Evolutionary conservation across 257 asterid species (phyloP), one percentile per base, ranked within the genome.

Genomic region (Primulina tabacum): DNA sequence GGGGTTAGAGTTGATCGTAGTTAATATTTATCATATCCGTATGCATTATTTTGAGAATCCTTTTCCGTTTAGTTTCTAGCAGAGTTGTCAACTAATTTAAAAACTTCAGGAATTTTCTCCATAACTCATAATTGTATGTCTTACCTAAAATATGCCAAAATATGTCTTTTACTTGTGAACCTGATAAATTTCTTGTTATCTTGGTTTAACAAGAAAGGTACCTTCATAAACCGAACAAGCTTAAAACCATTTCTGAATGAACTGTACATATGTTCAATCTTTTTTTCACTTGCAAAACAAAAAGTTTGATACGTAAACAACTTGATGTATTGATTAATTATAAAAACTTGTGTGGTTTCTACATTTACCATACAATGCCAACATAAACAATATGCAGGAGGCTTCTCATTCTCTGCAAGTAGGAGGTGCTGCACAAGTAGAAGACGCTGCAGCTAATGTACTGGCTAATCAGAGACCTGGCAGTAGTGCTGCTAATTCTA

Each of bases 351-450:
- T 35, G 43, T 35, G 43, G 11, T 8, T 35, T 35, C 57, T 16
- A 50, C 57, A 50, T 50, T 43, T 43, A 43, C 57, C 57, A 21
- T 32, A 1, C 62, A 52, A 68, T 55, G 21, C 59, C 35, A 67
- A 70, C 56, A 37, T 47, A 17, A 8, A 53, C 58, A 68, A 67
- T 50, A 50, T 17, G 60, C 86, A 90, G 97, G 94, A 81, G 55
- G 60, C 78, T 33, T 63, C 69, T 57, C 62, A 79, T 62, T 65
- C 65, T 30, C 72, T 71, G 43, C 68, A 65, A 47, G 72, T 60
- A 10, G 73, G 37, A 60, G 75, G 37, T 37, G 68, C 71, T 72
- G 67, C 60, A 24, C 68, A 65, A 47, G 72, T 60, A 10, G 73
- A 43, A 60, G 75, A 47, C 47, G 68, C 71, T 72, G 67, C 60